These are phyloP conservation scores for Penicillium glabrum DNA, from an alignment of 2,329 filamentous ascomycete genomes.

Conservation along the genomic window DNA sequence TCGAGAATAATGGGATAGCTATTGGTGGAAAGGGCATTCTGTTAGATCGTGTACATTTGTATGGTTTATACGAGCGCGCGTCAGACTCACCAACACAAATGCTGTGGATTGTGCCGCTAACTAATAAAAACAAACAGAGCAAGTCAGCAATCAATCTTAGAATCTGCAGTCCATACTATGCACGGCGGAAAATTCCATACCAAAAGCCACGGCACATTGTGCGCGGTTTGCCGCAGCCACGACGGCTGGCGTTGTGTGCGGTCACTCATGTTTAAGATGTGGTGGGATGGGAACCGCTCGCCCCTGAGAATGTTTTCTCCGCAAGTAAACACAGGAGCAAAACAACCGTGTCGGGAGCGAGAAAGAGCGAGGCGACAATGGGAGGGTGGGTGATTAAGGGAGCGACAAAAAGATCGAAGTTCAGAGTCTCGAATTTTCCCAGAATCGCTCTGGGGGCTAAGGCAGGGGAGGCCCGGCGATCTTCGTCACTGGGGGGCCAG, in stretches of 20 bases:
- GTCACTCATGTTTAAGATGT: conserved; percentile 31
- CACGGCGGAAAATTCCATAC: conserved; percentile 29
- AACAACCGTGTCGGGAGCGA: background rate
- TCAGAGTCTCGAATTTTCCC: background rate
- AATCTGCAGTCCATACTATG: background rate
- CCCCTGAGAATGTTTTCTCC: conserved; percentile 9
- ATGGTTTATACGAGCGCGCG: background rate
- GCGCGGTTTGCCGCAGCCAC: conserved; percentile 34
- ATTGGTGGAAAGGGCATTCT: background rate
- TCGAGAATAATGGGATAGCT: conserved; percentile 93
- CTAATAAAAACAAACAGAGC: conserved; percentile 23
- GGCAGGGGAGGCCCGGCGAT: conserved; percentile 10
- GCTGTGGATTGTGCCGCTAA: conserved; percentile 45
- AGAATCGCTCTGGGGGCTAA: background rate
- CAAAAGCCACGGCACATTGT: conserved; percentile 39
- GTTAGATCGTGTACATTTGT: background rate
- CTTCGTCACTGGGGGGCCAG: conserved; percentile 8
- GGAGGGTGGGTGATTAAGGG: background rate
- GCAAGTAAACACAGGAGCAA: background rate
- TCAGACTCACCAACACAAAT: conserved; percentile 43
- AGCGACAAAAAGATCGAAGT: conserved; percentile 2
- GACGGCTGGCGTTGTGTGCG: conserved; percentile 31
- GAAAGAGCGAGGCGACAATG: background rate
- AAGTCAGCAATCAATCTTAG: conserved; percentile 5
- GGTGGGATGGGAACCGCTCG: conserved; percentile 6